Evolutionary conservation across 2,329 filamentous ascomycete species (phyloP).

Genomic region (Pseudocercospora ulei): DNA sequence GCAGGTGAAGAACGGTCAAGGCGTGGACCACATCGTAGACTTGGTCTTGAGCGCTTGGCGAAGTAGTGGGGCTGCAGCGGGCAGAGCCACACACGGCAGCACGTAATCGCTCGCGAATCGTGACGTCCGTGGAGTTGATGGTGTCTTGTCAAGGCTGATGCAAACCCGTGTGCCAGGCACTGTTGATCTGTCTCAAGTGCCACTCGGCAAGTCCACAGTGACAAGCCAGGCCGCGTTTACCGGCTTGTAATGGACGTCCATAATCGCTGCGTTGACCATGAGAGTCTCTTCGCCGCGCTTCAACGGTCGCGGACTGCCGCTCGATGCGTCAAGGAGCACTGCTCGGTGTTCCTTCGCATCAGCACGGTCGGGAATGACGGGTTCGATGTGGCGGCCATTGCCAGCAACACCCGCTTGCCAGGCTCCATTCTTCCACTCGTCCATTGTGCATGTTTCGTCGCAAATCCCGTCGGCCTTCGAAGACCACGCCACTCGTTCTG

Average conservation of each 20-base stretch:
- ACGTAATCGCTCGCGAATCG: neutral
- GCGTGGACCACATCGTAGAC: slow-evolving; percentile 75
- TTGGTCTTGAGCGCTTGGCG: slow-evolving; percentile 88
- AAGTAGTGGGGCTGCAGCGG: slow-evolving; percentile 59
- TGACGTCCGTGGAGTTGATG: no score
- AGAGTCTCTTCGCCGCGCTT: slow-evolving; percentile 45
- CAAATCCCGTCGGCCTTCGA: slow-evolving; percentile 6
- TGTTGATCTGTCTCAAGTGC: slow-evolving; percentile 1
- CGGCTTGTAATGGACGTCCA: slow-evolving; percentile 43
- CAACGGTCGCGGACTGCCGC: slow-evolving; percentile 28
- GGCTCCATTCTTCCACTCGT: slow-evolving; percentile 12
- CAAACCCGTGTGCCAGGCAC: neutral
- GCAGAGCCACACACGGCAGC: slow-evolving; percentile 9
- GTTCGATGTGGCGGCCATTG: slow-evolving; percentile 8
- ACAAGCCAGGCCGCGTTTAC: slow-evolving; percentile 49
- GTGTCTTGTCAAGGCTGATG: no score
- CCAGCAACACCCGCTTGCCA: slow-evolving; percentile 11
- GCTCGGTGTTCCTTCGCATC: slow-evolving; percentile 29
- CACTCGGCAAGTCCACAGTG: slow-evolving; percentile 41
- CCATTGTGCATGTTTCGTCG: slow-evolving; percentile 5
- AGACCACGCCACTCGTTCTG: slow-evolving; percentile 46
- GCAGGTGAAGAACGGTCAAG: slow-evolving; percentile 87
- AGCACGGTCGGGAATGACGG: slow-evolving; percentile 10
- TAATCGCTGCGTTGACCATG: slow-evolving; percentile 51
- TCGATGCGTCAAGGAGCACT: slow-evolving; percentile 30